Base-by-base conservation (phyloP, 1,284 basidiomycete species). In the Trichosporon ovoides region DNA sequence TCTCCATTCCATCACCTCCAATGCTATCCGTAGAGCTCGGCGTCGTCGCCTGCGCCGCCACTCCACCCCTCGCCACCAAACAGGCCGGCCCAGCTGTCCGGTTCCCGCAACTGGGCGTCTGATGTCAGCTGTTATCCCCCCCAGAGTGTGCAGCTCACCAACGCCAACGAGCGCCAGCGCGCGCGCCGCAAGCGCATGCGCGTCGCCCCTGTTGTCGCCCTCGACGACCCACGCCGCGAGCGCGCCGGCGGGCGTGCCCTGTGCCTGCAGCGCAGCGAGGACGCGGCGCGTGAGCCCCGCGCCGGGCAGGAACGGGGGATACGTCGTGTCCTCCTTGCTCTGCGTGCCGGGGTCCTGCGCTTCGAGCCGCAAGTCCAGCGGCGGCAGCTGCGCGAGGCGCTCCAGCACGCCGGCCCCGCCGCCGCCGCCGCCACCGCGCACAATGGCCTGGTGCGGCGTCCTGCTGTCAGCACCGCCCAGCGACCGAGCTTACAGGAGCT, bases 171-270 rank as follows among this genome's bases (percentile, higher is more conserved):
- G 75, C 56, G 81, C 81, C 34, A 81, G 75, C 2, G 83, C 79
- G 10, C 81, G 81, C 2, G 76, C 76, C 1, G 87, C 86, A 22
- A 89, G 77, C 19, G 85, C 75, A 14, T 80, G 77, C 0, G 88
- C 88, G 70, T 91, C 88, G 13, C 73, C 80, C 56, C 85, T 79
- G 67, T 91, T 91, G 70, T 91, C 89, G 2, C 88, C 89, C 69
- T 91, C 88, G 31, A 84, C 81, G 43, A 80, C 74, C 84, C 85
- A 87, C 18, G 78, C 70, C 40, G 73, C 59, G 1, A 85, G 80
- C 1, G 67, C 63, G 10, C 69, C 75, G 28, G 73, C 70, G 1
- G 69, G 58, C 33, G 63, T 53, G n/a, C 34, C 36, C 13, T 38
- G 10, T 6, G 49, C 59, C 2, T 61, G 50, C 1, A 79, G 57